Conservation (phyloP, 441 rosid species). For the Populus hybrid region DNA sequence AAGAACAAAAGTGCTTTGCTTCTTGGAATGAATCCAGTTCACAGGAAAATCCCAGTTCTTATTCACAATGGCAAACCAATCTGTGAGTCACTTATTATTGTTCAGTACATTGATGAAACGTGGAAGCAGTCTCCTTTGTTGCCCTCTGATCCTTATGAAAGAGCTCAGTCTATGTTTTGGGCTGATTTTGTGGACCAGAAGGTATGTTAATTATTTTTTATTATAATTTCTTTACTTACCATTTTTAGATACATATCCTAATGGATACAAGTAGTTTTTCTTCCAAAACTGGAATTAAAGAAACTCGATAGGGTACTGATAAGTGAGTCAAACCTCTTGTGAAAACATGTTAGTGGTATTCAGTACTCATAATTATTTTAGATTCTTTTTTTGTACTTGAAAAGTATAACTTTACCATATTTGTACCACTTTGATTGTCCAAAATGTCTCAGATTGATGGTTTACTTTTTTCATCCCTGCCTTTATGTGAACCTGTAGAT, state of each 20-base stretch:
- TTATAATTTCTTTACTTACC: neutral
- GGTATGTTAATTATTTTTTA: too few relatives aligned
- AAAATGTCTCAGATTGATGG: neutral
- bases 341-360: too few relatives aligned
- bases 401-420: too few relatives aligned
- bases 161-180: constrained; percentile 13
- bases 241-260: too few relatives aligned
- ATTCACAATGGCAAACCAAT: constrained; percentile 26
- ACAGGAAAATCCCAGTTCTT: constrained; percentile 31
- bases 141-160: constrained; percentile 22
- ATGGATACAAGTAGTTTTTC: too few relatives aligned
- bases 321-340: too few relatives aligned
- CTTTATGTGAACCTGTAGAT: constrained; percentile 5
- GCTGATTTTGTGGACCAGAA: too few relatives aligned
- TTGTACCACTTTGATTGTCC: neutral
- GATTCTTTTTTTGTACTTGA: too few relatives aligned
- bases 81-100: constrained; percentile 23
- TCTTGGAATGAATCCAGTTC: constrained; percentile 27
- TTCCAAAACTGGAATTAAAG: too few relatives aligned
- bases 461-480: neutral
- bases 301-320: too few relatives aligned
- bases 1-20: constrained; percentile 26
- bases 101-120: constrained; percentile 22
- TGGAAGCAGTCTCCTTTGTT: constrained; percentile 20
- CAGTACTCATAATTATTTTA: too few relatives aligned